A percentile compares a stretch with the other conserved stretches of the same genome.
phyloP scores from a whole-genome alignment of 805 yeast genomes.

The Nadsonia fulvescens region DNA sequence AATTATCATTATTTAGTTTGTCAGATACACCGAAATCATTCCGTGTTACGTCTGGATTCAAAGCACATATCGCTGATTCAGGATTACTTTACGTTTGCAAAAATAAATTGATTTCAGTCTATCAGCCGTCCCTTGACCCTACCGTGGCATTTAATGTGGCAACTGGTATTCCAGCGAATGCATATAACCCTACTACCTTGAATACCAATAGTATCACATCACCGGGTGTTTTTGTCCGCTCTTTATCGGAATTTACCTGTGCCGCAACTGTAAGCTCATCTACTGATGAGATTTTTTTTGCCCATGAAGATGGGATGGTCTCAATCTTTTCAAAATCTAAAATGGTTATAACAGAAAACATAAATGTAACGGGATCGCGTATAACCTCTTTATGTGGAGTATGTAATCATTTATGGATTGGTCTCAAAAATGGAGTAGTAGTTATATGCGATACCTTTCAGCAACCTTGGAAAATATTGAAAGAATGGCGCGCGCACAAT shows the following conservation, averaged over 20 bases:
- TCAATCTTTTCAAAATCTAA: slow-evolving; percentile 14
- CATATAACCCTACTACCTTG: too few relatives aligned
- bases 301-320: slow-evolving; percentile 23
- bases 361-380: slow-evolving; percentile 16
- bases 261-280: slow-evolving; percentile 11
- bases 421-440: slow-evolving; percentile 20
- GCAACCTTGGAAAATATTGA: slow-evolving; percentile 18
- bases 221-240: too few relatives aligned
- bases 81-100: slow-evolving; percentile 19
- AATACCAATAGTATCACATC: too few relatives aligned
- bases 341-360: slow-evolving; percentile 14
- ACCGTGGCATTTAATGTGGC: slow-evolving; percentile 11
- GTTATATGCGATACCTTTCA: slow-evolving; percentile 17
- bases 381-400: slow-evolving; percentile 14
- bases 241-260: slow-evolving; percentile 15
- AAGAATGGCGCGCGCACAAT: slow-evolving; percentile 23
- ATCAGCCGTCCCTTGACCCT: slow-evolving; percentile 14
- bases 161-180: slow-evolving; percentile 7
- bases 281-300: slow-evolving; percentile 19
- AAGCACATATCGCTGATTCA: slow-evolving; percentile 12
- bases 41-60: slow-evolving; percentile 15
- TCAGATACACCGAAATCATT: slow-evolving; percentile 14
- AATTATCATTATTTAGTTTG: too few relatives aligned
- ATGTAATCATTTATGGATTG: slow-evolving; percentile 20
- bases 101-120: slow-evolving; percentile 16